Conservation (phyloP, 2,329 filamentous ascomycete genomes). For the Alternaria burnsii region DNA sequence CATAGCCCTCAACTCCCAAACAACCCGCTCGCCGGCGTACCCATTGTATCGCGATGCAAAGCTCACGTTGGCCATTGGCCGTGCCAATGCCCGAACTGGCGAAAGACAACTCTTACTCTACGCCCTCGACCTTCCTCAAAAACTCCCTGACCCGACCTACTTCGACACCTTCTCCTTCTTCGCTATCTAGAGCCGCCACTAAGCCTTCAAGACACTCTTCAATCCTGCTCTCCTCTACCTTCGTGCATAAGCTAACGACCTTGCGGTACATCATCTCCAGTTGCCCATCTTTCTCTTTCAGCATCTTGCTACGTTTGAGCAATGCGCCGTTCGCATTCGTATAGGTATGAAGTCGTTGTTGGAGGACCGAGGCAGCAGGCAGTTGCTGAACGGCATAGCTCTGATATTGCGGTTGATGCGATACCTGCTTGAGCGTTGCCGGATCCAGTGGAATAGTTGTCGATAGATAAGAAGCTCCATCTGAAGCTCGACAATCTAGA, state of each 20-base stretch:
- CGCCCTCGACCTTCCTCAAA: constrained; percentile 77
- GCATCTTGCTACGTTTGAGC: constrained; percentile 70
- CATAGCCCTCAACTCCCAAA: background rate
- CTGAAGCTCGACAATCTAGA: constrained; percentile 40
- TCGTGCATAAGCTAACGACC: constrained; percentile 87
- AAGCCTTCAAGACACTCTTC: constrained; percentile 82
- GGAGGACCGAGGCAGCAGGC: constrained; percentile 56
- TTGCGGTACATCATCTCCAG: constrained; percentile 87
- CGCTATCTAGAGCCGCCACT: constrained; percentile 88
- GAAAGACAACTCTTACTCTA: constrained; percentile 35
- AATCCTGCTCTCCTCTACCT: constrained; percentile 78
- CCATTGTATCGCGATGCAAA: background rate
- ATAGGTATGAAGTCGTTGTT: constrained; percentile 75
- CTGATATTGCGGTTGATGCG: constrained; percentile 35
- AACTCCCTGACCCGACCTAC: constrained; percentile 81
- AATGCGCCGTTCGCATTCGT: constrained; percentile 73
- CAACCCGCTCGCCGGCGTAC: background rate
- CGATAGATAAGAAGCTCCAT: constrained; percentile 40
- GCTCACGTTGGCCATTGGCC: background rate
- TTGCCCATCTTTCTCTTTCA: constrained; percentile 82
- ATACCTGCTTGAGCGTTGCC: constrained; percentile 31
- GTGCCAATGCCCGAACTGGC: background rate
- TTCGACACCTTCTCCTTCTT: constrained; percentile 73
- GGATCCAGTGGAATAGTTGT: constrained; percentile 38
- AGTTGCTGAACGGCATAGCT: constrained; percentile 23